Evolutionary conservation across 768 basidiomycete genomes (phyloP).

Genomic region (Psilocybe cyanescens): DNA sequence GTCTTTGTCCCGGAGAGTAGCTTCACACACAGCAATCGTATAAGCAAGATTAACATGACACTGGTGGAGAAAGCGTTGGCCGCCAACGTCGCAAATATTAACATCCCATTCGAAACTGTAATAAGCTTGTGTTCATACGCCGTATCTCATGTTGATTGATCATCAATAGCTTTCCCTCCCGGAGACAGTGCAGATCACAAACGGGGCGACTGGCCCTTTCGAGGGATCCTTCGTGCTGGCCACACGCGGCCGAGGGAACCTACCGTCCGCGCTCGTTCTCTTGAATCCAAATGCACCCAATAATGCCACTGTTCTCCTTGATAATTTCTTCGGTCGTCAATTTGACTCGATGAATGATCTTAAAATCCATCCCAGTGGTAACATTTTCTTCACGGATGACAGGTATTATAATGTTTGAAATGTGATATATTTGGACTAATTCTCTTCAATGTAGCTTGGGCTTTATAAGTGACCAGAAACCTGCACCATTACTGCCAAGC

Average conservation of each 20-base stretch:
- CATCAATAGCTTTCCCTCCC: conserved; percentile 56
- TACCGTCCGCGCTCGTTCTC: conserved; percentile 26
- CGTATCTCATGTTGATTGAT: too few species aligned
- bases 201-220: conserved; percentile 68
- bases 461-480: conserved; percentile 65
- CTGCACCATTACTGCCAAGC: conserved; percentile 63
- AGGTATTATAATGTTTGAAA: conserved; percentile 40
- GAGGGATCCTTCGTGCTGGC: conserved; percentile 58
- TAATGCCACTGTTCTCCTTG: neutral
- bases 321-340: neutral
- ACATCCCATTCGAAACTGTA: conserved; percentile 37
- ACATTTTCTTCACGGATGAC: conserved; percentile 72
- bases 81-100: conserved; percentile 36
- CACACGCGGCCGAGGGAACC: conserved; percentile 50
- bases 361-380: conserved; percentile 67
- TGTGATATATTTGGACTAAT: too few species aligned
- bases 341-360: conserved; percentile 2
- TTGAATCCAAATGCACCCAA: neutral
- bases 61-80: neutral
- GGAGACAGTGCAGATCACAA: conserved; percentile 65
- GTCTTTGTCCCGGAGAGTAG: neutral
- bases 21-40: too few species aligned
- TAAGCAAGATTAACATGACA: neutral
- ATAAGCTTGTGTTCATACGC: neutral
- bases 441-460: conserved; percentile 49